Percentiles rank a stretch among this genome's conserved stretches.
phyloP scores from a whole-genome alignment of 352 stramenopile species.

The Pythium aquatile region DNA sequence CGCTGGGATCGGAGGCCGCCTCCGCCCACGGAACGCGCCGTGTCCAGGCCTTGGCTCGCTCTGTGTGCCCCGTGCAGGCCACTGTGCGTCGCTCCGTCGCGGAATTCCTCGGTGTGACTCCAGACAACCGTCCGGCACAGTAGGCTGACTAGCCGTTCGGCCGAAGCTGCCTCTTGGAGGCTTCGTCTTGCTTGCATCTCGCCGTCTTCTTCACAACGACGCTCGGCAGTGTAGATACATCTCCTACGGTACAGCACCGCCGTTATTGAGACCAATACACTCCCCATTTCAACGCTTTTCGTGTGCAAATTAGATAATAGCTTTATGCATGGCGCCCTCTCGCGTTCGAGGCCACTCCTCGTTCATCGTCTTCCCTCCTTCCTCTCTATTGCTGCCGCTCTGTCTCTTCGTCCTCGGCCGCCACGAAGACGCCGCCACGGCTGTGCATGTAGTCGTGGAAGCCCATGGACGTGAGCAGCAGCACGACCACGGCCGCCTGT shows the following conservation, averaged over 20 bases:
- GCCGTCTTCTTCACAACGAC: no score
- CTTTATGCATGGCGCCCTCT: neutral
- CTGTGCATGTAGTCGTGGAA: slow-evolving; percentile 84
- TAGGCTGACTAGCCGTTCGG: no score
- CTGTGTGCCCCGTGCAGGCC: slow-evolving; percentile 12
- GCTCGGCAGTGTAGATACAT: no score
- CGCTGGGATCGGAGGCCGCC: neutral
- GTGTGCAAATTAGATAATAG: slow-evolving; percentile 1
- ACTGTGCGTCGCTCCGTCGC: slow-evolving; percentile 3
- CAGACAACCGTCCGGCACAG: no score
- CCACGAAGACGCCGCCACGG: slow-evolving; percentile 54
- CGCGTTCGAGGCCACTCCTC: neutral
- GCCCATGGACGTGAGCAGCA: slow-evolving; percentile 73
- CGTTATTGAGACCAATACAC: no score
- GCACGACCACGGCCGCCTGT: slow-evolving; percentile 54
- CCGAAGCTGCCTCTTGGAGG: no score
- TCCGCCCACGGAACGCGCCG: neutral
- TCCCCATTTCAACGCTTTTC: neutral
- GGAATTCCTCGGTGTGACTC: neutral
- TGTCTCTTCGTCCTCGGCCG: neutral
- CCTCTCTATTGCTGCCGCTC: neutral
- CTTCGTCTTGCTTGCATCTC: no score
- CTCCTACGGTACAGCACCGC: no score
- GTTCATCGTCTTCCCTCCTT: neutral
- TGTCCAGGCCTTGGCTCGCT: no score